A percentile compares a stretch with the other conserved stretches of the same genome.
phyloP scores from a whole-genome alignment of 2,329 filamentous ascomycete genomes.

The Claviceps paspali region DNA sequence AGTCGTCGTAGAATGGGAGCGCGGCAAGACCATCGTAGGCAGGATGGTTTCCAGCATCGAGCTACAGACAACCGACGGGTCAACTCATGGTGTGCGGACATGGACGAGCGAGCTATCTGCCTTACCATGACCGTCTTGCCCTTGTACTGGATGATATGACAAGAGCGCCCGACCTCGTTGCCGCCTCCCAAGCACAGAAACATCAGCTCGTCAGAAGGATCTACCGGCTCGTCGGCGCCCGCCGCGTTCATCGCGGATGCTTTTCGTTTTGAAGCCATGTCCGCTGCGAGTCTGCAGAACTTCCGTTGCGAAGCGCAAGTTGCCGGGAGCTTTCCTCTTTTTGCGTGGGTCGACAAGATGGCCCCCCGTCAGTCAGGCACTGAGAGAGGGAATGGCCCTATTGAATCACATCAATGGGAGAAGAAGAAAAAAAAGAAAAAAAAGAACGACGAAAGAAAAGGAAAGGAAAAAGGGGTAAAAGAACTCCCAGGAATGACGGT shows the following conservation, averaged over 20 bases:
- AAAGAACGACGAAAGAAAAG: neutral
- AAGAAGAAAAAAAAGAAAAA: neutral
- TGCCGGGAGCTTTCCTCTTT: neutral
- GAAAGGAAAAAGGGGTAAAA: too few species aligned
- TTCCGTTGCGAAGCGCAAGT: neutral
- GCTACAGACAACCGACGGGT: slow-evolving; percentile 31
- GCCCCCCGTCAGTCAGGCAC: neutral
- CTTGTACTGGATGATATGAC: slow-evolving; percentile 97
- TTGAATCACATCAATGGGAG: neutral
- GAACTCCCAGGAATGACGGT: too few species aligned
- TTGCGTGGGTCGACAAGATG: neutral
- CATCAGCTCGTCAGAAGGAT: slow-evolving; percentile 85
- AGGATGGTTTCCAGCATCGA: slow-evolving; percentile 93
- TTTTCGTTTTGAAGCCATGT: slow-evolving; percentile 90
- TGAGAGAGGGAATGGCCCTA: neutral
- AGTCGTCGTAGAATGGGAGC: slow-evolving; percentile 95
- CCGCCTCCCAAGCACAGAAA: slow-evolving; percentile 90
- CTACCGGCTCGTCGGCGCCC: slow-evolving; percentile 67
- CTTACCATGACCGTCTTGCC: slow-evolving; percentile 95
- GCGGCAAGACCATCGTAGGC: slow-evolving; percentile 89
- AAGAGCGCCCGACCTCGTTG: slow-evolving; percentile 93
- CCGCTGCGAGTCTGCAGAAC: slow-evolving; percentile 9
- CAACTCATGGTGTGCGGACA: neutral
- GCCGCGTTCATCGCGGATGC: slow-evolving; percentile 55
- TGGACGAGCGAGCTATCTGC: neutral